These are phyloP conservation scores for Arachis monticola DNA, from an alignment of 331 rosid genomes.

Conservation along the genomic window DNA sequence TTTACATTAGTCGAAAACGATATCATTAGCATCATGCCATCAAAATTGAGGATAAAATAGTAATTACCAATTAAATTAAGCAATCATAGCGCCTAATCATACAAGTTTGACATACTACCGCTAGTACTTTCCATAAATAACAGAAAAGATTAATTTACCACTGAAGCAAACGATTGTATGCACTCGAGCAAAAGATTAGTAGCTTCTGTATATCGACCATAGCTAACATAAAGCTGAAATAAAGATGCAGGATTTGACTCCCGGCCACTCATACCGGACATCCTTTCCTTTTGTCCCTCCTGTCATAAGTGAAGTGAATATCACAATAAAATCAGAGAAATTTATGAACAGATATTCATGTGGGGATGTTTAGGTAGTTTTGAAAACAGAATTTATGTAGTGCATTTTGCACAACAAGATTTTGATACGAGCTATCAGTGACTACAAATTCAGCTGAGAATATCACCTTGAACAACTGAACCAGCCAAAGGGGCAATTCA, in stretches of 20 bases:
- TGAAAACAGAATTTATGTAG: background rate
- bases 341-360: background rate
- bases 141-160: constrained; percentile 56
- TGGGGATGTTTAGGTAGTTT: constrained; percentile 6
- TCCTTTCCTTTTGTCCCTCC: constrained; percentile 69
- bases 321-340: constrained; percentile 9
- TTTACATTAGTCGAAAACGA: background rate
- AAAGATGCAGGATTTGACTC: constrained; percentile 86
- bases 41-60: background rate
- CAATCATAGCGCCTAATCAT: constrained; percentile 6
- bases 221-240: constrained; percentile 81
- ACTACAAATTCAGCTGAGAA: constrained; percentile 30
- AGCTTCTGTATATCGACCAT: constrained; percentile 89
- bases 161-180: constrained; percentile 71
- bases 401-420: background rate
- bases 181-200: constrained; percentile 78
- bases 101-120: constrained; percentile 7
- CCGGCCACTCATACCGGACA: constrained; percentile 81
- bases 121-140: constrained; percentile 22
- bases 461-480: constrained; percentile 89
- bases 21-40: too few relatives aligned
- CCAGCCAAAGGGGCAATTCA: constrained; percentile 93
- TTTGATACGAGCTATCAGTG: background rate
- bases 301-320: constrained; percentile 54
- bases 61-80: background rate